Conservation (phyloP, 768 basidiomycete species). For the Porphyrellus cyaneotinctus region DNA sequence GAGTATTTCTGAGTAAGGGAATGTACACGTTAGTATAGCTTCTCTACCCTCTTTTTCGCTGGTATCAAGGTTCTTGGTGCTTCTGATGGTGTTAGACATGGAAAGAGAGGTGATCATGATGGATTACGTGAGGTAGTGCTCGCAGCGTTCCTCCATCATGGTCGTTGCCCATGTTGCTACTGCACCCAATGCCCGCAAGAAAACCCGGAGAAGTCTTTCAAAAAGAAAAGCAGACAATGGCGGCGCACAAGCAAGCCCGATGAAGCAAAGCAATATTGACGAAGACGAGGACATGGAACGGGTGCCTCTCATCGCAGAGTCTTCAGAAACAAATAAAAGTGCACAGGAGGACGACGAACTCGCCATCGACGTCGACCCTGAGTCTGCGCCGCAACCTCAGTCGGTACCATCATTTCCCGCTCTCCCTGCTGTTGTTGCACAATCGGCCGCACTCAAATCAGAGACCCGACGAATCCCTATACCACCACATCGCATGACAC, state of each 20-base stretch:
- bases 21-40: neutral
- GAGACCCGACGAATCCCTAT: slow-evolving; percentile 88
- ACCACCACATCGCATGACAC: slow-evolving; percentile 97
- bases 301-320: slow-evolving; percentile 10
- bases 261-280: slow-evolving; percentile 9
- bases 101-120: neutral
- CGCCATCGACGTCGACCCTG: slow-evolving; percentile 52
- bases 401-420: slow-evolving; percentile 68
- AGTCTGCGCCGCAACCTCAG: slow-evolving; percentile 41
- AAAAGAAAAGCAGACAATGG: slow-evolving; percentile 34
- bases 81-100: slow-evolving; percentile 21
- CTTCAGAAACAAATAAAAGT: slow-evolving; percentile 1
- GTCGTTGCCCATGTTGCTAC: slow-evolving; percentile 38
- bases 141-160: slow-evolving; percentile 27
- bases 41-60: slow-evolving; percentile 38
- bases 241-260: slow-evolving; percentile 7
- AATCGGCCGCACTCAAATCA: slow-evolving; percentile 55
- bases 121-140: slow-evolving; percentile 18
- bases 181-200: slow-evolving; percentile 35
- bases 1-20: slow-evolving; percentile 6
- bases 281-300: slow-evolving; percentile 32
- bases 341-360: slow-evolving; percentile 54
- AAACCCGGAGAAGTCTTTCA: slow-evolving; percentile 41
- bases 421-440: slow-evolving; percentile 54
- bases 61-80: slow-evolving; percentile 27